Evolutionary conservation across 2,329 filamentous ascomycete genomes (phyloP).

Genomic region (Exophiala oligosperma): DNA sequence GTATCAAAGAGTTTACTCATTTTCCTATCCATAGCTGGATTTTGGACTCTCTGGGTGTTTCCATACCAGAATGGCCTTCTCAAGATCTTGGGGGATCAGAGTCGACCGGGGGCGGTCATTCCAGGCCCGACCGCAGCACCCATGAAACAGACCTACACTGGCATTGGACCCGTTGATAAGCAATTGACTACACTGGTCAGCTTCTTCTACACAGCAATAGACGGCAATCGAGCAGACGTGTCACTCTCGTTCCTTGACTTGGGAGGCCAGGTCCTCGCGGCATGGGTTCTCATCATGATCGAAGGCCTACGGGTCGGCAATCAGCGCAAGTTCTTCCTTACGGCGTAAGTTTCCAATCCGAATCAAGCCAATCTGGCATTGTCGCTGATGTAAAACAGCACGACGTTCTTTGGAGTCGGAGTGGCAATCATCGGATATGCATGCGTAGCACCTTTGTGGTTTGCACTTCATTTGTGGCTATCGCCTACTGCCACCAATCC

Average conservation of each 20-base stretch:
- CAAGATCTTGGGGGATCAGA: constrained; percentile 25
- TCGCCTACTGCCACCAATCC: constrained; percentile 43
- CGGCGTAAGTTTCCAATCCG: constrained; percentile 8
- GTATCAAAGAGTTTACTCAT: constrained; percentile 15
- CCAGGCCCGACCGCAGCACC: constrained; percentile 31
- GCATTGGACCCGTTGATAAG: constrained; percentile 29
- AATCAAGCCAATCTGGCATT: background rate
- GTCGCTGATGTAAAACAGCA: constrained; percentile 21
- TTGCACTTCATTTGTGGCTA: constrained; percentile 44
- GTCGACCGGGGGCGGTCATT: constrained; percentile 28
- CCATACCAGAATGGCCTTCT: constrained; percentile 31
- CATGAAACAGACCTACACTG: constrained; percentile 31
- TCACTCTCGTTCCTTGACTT: constrained; percentile 41
- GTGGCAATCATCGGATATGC: constrained; percentile 48
- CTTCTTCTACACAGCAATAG: constrained; percentile 44
- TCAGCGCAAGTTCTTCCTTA: constrained; percentile 34
- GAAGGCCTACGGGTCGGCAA: constrained; percentile 49
- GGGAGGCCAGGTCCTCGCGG: constrained; percentile 42
- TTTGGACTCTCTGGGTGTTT: constrained; percentile 31
- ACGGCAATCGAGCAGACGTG: constrained; percentile 39
- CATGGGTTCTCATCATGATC: constrained; percentile 46
- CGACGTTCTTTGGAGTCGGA: constrained; percentile 42
- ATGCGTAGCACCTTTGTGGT: constrained; percentile 45
- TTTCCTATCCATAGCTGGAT: constrained; percentile 21
- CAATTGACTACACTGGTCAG: constrained; percentile 31